These are phyloP conservation scores for Petunia axillaris DNA, from an alignment of 257 asterid genomes.

Conservation along the genomic window DNA sequence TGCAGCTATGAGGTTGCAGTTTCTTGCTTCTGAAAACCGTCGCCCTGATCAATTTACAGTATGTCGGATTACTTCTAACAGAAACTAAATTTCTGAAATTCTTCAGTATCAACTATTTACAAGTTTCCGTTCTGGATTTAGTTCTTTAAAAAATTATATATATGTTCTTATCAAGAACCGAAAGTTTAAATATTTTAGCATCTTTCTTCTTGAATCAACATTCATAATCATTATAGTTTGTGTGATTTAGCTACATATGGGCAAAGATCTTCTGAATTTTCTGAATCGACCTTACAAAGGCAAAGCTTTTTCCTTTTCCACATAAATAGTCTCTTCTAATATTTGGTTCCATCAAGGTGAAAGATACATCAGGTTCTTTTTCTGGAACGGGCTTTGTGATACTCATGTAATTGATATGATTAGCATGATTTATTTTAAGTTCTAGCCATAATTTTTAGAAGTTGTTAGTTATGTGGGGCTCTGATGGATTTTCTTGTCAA, in stretches of 20 bases:
- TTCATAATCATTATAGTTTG: background rate
- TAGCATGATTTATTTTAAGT: background rate
- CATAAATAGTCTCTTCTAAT: background rate
- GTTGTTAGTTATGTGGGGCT: no score
- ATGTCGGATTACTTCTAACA: background rate
- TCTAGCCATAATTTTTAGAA: background rate
- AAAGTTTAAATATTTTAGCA: background rate
- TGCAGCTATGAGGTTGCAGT: constrained; percentile 80
- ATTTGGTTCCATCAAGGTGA: background rate
- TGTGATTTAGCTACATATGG: background rate
- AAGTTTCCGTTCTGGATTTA: background rate
- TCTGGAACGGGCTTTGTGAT: background rate
- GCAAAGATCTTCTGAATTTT: background rate
- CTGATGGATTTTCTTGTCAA: background rate
- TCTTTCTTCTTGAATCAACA: background rate
- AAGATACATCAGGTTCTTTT: background rate
- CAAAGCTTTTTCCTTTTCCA: background rate
- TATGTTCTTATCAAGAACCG: background rate
- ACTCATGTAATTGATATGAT: background rate
- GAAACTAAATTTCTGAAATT: constrained; percentile 1
- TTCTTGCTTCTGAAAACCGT: constrained; percentile 77
- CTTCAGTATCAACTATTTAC: background rate
- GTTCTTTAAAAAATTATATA: background rate
- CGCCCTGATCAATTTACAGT: constrained; percentile 97
- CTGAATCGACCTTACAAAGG: background rate